Percentiles rank a stretch among this genome's conserved stretches.
These are phyloP conservation scores for Trichosanthes truncata DNA, from an alignment of 306 rosid genomes.

Conservation along the genomic window DNA sequence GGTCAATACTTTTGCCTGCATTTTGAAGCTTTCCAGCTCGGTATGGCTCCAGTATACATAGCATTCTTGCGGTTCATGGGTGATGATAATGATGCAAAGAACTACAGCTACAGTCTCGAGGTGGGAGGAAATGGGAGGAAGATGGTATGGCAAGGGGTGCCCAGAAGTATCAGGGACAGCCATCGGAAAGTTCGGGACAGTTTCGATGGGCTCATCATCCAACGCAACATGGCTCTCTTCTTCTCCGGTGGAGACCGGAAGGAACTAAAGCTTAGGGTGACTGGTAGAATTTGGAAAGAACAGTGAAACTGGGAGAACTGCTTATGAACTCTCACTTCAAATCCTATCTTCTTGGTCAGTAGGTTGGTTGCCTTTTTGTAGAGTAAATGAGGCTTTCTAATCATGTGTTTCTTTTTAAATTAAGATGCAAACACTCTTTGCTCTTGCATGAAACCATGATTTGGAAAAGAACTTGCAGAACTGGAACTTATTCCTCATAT, in stretches of 20 bases:
- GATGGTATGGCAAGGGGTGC: conserved; percentile 88
- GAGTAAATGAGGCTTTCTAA: conserved; percentile 13
- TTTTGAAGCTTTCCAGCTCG: conserved; percentile 34
- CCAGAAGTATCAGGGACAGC: conserved; percentile 82
- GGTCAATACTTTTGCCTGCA: conserved; percentile 60
- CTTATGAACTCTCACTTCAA: conserved; percentile 7
- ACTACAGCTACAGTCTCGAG: conserved; percentile 48
- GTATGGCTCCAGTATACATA: conserved; percentile 31
- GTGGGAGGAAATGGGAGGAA: conserved; percentile 84
- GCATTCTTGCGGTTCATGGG: conserved; percentile 94
- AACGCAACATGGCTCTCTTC: conserved; percentile 82
- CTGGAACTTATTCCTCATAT: background rate
- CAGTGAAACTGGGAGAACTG: conserved; percentile 28
- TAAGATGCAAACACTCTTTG: conserved; percentile 76
- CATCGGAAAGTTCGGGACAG: conserved; percentile 86
- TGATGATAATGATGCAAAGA: conserved; percentile 81
- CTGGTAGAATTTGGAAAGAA: conserved; percentile 93
- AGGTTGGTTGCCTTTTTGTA: conserved; percentile 1
- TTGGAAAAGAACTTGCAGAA: background rate
- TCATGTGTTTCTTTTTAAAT: conserved; percentile 35
- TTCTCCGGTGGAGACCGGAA: conserved; percentile 69
- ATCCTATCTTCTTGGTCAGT: background rate
- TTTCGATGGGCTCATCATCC: conserved; percentile 84
- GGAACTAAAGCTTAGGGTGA: conserved; percentile 76
- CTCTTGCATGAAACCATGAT: conserved; percentile 25